Evolutionary conservation across 1,284 basidiomycete genomes (phyloP).

Genomic region (Tylopilus orsonianus): DNA sequence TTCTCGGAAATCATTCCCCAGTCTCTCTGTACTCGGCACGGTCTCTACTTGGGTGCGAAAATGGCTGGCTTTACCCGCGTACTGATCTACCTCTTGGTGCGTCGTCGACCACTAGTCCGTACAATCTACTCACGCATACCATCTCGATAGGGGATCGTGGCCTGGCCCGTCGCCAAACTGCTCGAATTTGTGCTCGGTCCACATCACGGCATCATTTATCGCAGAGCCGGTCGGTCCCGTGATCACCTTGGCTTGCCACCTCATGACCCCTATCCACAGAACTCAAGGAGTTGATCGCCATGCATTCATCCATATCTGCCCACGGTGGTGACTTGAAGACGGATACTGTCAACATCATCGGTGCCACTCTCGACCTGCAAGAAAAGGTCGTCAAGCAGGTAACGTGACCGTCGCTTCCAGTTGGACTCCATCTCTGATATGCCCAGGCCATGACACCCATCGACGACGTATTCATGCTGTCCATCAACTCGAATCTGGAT

Average conservation of each 20-base stretch:
- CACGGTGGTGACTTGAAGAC: slow-evolving; percentile 68
- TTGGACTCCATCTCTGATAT: neutral
- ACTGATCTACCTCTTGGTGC: slow-evolving; percentile 69
- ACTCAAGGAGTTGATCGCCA: slow-evolving; percentile 71
- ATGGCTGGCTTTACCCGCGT: slow-evolving; percentile 78
- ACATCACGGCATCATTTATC: slow-evolving; percentile 62
- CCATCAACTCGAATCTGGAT: slow-evolving; percentile 51
- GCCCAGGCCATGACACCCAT: slow-evolving; percentile 35
- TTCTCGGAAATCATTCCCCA: slow-evolving; percentile 92
- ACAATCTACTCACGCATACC: neutral
- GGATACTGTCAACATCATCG: slow-evolving; percentile 76
- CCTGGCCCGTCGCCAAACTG: slow-evolving; percentile 79
- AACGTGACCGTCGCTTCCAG: neutral
- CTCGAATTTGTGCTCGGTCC: slow-evolving; percentile 63
- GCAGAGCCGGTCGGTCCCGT: slow-evolving; percentile 39
- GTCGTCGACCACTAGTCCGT: slow-evolving; percentile 24
- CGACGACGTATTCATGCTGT: slow-evolving; percentile 49
- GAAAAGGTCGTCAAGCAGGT: slow-evolving; percentile 61
- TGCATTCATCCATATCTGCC: slow-evolving; percentile 58
- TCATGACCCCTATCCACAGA: slow-evolving; percentile 35
- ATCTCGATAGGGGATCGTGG: slow-evolving; percentile 58
- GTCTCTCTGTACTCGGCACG: slow-evolving; percentile 89
- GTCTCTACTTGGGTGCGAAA: slow-evolving; percentile 87
- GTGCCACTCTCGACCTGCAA: slow-evolving; percentile 72
- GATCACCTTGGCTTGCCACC: neutral